Percentiles rank a stretch among this genome's conserved stretches.
Conservation (phyloP, 805 yeast genomes). For the Candida corydali region DNA sequence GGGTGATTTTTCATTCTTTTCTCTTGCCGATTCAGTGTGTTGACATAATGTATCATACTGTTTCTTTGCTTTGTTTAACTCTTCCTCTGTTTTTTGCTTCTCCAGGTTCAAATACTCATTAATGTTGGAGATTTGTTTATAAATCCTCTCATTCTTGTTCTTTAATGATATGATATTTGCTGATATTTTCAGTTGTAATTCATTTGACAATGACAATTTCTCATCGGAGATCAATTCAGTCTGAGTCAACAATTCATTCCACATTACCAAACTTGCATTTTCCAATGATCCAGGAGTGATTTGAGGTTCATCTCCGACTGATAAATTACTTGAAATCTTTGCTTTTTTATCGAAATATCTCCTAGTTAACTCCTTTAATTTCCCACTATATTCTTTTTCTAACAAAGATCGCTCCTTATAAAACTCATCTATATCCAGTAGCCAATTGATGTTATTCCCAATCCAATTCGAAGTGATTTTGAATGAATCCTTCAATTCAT, state of each 20-base stretch:
- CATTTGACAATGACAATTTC: constrained; percentile 53
- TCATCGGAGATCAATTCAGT: constrained; percentile 78
- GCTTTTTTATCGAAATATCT: constrained; percentile 78
- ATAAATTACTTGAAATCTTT: constrained; percentile 55
- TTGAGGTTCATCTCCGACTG: constrained; percentile 89
- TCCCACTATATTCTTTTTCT: constrained; percentile 78
- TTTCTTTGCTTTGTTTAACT: constrained; percentile 61
- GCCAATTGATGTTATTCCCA: constrained; percentile 65
- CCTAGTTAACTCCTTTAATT: constrained; percentile 57
- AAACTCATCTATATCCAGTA: constrained; percentile 74
- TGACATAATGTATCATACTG: constrained; percentile 80
- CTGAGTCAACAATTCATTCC: constrained; percentile 84
- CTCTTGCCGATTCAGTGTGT: constrained; percentile 73
- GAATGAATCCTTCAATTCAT: constrained; percentile 76
- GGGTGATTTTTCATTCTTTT: constrained; percentile 58
- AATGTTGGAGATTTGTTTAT: constrained; percentile 53
- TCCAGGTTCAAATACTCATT: constrained; percentile 52
- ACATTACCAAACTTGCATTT: constrained; percentile 77
- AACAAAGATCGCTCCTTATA: constrained; percentile 77
- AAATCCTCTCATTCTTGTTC: constrained; percentile 48
- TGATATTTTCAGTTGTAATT: constrained; percentile 55
- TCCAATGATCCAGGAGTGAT: constrained; percentile 95
- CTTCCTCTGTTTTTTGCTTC: constrained; percentile 48
- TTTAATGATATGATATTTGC: constrained; percentile 56
- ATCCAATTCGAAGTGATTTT: constrained; percentile 79